Percentiles rank a stretch among this genome's conserved stretches.
Evolutionary conservation across 2,329 filamentous ascomycete species (phyloP).

Genomic region (Fusarium nelsonii): DNA sequence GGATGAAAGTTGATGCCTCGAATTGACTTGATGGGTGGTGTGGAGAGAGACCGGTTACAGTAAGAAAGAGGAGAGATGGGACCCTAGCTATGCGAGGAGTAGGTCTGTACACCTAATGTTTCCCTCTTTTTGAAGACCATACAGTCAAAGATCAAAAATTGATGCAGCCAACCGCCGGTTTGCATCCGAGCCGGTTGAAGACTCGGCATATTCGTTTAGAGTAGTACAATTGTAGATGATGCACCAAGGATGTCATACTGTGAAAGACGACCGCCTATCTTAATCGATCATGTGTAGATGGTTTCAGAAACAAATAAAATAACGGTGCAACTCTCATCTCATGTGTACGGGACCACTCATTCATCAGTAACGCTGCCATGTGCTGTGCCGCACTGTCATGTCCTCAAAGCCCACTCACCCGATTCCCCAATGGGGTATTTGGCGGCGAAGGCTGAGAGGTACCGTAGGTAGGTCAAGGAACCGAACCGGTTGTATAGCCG

Average conservation of each 20-base stretch:
- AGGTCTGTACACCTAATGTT: conserved; percentile 39
- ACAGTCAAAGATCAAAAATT: background rate
- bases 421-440: conserved; percentile 10
- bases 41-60: conserved; percentile 30
- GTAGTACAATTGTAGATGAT: too few relatives aligned
- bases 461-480: conserved; percentile 4
- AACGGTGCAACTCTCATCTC: background rate
- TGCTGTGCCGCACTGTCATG: conserved; percentile 9
- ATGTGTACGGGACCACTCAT: background rate
- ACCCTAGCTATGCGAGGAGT: conserved; percentile 39
- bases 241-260: too few relatives aligned
- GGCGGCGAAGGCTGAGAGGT: conserved; percentile 12
- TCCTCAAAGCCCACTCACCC: conserved; percentile 1
- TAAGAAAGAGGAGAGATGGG: conserved; percentile 26
- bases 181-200: conserved; percentile 21
- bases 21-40: conserved; percentile 34
- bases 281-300: too few relatives aligned
- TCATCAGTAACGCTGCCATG: background rate
- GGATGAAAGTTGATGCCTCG: background rate
- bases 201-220: background rate
- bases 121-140: background rate
- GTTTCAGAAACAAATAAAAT: background rate
- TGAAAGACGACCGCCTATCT: too few relatives aligned
- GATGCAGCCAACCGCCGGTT: conserved; percentile 24
- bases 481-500: conserved; percentile 9